Evolutionary conservation across 2,329 filamentous ascomycete species (phyloP), one percentile per base, ranked within the genome.

Genomic region (Trichoderma koningii): DNA sequence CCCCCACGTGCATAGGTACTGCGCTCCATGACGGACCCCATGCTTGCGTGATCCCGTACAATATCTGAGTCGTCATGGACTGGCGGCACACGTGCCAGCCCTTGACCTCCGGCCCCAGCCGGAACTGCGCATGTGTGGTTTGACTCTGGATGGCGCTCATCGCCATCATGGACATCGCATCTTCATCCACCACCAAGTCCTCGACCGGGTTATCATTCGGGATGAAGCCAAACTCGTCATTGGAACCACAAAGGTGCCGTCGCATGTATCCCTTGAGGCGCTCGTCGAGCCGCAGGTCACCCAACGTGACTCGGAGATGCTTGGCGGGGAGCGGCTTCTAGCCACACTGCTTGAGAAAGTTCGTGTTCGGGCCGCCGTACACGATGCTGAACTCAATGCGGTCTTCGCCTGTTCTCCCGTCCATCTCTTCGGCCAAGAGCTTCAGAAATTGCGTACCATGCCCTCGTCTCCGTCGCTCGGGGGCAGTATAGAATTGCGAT

Each of bases 401-500:
- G 3, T 62, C 23, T 2, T 52, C 9, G 15, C 14, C 57, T 4
- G 45, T 7, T n/a, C 72, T 70, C 23, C 15, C 26, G 19, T 55
- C 55, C 12, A 34, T 41, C n/a, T 66, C 48, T 50, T 42, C 56
- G 17, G 64, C 79, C 76, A 67, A 79, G 73, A n/a, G 66, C 66
- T 50, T 75, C 68, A 61, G 75, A 73, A 2, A 78, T 66, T n/a
- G 68, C n/a, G 71, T 73, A 1, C 76, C 78, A 72, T 77, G 74
- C 28, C 77, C 77, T 7, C 70, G 65, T 38, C 69, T 69, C 47
- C 77, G 75, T 48, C 75, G 72, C 21, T 73, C 68, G 6, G 73
- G 70, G 51, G 74, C 73, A 7, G 78, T 80, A 67, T 74, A 76
- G 17, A 79, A 68, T 50, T 76, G 73, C 55, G 74, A 73, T 51